These are phyloP conservation scores for Verticillium nubilum DNA, from an alignment of 2,329 filamentous ascomycete species.

Conservation along the genomic window DNA sequence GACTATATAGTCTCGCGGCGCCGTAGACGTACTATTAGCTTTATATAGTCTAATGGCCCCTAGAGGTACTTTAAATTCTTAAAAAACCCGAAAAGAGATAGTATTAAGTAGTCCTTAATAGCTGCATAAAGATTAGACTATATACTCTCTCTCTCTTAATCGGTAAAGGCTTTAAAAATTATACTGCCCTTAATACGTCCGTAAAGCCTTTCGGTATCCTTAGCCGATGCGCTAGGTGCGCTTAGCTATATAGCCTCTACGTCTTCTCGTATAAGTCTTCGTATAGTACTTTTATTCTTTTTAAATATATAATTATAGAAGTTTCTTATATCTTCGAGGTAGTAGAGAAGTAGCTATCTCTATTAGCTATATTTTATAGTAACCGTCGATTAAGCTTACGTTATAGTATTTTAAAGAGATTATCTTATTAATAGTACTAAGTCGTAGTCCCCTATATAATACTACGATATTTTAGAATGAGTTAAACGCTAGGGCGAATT, in stretches of 20 bases:
- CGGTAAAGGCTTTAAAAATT: constrained; percentile 24
- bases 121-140: constrained; percentile 18
- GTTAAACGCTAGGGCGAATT: constrained; percentile 24
- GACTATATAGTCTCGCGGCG: too few relatives aligned
- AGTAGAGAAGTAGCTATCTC: constrained; percentile 22
- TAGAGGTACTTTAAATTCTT: constrained; percentile 27
- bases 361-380: constrained; percentile 7
- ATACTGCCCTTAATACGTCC: constrained; percentile 19
- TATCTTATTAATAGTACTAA: constrained; percentile 16
- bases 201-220: constrained; percentile 19
- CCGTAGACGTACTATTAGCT: constrained; percentile 2
- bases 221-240: constrained; percentile 19
- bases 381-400: constrained; percentile 17
- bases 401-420: constrained; percentile 16
- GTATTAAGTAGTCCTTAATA: constrained; percentile 20
- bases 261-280: constrained; percentile 20
- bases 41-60: constrained; percentile 9
- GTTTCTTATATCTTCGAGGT: constrained; percentile 22
- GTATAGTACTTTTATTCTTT: constrained; percentile 17
- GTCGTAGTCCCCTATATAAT: constrained; percentile 22
- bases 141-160: constrained; percentile 20
- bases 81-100: constrained; percentile 29
- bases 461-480: constrained; percentile 21
- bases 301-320: constrained; percentile 25
- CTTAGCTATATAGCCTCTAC: constrained; percentile 24